These are phyloP conservation scores for Plasmodium inui DNA, from an alignment of 169 alveolate genomes.

Conservation along the genomic window DNA sequence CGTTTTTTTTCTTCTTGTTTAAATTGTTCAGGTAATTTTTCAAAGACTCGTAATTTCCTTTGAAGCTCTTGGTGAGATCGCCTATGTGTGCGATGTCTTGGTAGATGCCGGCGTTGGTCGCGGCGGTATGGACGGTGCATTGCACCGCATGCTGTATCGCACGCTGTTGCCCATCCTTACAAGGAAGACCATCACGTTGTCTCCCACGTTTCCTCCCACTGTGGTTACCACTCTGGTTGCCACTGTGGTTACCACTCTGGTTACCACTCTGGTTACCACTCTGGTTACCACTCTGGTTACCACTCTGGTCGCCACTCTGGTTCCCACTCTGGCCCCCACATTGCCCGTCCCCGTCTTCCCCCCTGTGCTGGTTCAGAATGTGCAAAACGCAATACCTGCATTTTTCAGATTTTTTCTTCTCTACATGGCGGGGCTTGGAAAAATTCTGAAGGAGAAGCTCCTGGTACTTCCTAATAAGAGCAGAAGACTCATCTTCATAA, in stretches of 20 bases:
- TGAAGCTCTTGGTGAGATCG: background rate
- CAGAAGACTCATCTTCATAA: background rate
- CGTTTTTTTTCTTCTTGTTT: background rate
- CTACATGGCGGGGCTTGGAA: background rate
- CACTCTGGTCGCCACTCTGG: background rate
- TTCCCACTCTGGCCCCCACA: background rate
- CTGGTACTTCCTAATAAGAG: background rate
- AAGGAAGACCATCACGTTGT: background rate
- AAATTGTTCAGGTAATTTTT: background rate
- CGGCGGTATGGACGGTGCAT: background rate
- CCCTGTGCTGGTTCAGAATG: background rate
- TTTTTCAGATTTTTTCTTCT: background rate
- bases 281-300: too few relatives aligned
- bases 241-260: background rate
- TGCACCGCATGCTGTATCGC: background rate
- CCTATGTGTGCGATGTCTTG: conserved; percentile 1
- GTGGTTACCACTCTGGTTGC: background rate
- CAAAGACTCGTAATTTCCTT: conserved; percentile 12
- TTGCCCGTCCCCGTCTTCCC: background rate
- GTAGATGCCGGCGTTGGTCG: background rate
- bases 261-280: background rate
- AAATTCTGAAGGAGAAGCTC: background rate
- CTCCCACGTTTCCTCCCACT: too few relatives aligned
- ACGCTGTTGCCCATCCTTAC: background rate
- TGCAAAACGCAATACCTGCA: conserved; percentile 18